Evolutionary conservation across 2,329 filamentous ascomycete genomes (phyloP).

Genomic region (Gnomoniopsis smithogilvyi): DNA sequence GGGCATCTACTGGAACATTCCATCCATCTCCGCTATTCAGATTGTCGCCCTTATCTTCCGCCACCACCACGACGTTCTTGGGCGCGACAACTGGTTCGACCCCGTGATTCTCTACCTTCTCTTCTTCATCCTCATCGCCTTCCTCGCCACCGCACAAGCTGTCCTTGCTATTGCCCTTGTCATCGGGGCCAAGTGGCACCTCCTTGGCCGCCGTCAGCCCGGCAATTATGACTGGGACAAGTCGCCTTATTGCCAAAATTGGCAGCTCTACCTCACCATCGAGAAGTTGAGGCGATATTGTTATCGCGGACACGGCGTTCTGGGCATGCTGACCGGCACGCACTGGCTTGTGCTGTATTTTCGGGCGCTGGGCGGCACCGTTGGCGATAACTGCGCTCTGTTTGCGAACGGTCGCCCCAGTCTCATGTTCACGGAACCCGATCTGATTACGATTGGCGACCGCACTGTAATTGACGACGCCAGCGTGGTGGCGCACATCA

Average conservation of each 20-base stretch:
- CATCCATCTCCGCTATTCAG: constrained; percentile 45
- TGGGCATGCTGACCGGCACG: constrained; percentile 51
- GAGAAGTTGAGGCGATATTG: constrained; percentile 48
- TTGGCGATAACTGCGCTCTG: constrained; percentile 52
- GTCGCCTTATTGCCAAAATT: constrained; percentile 53
- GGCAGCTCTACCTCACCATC: constrained; percentile 52
- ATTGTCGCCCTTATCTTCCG: constrained; percentile 32
- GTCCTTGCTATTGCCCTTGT: constrained; percentile 40
- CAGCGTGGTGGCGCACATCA: constrained; percentile 54
- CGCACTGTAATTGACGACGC: constrained; percentile 53
- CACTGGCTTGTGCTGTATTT: constrained; percentile 52
- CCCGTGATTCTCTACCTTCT: constrained; percentile 37
- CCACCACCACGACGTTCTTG: constrained; percentile 24
- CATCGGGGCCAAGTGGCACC: constrained; percentile 47
- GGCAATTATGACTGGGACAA: constrained; percentile 58
- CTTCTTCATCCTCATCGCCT: constrained; percentile 36
- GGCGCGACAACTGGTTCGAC: constrained; percentile 27
- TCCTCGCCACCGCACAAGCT: constrained; percentile 40
- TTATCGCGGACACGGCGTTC: constrained; percentile 47
- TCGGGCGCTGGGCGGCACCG: constrained; percentile 47
- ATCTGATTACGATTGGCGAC: constrained; percentile 51
- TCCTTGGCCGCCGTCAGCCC: constrained; percentile 46
- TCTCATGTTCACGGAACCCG: constrained; percentile 55
- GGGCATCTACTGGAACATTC: constrained; percentile 48
- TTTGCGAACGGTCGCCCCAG: constrained; percentile 51